Evolutionary conservation across 352 stramenopile genomes (phyloP).

Genomic region (Saprolegnia diclina): DNA sequence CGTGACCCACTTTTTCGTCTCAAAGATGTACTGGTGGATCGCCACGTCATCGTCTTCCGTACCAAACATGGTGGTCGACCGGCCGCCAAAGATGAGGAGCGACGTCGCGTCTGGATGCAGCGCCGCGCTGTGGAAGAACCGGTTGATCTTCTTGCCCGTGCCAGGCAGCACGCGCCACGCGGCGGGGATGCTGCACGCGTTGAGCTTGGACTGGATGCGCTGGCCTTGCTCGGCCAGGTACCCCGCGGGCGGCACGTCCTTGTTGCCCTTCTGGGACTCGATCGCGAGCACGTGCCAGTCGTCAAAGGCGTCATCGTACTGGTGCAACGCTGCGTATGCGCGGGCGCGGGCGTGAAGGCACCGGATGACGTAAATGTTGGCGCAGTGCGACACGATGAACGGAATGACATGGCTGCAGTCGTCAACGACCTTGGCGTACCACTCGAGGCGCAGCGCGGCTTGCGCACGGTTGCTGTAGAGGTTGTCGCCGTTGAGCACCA

Average conservation of each 20-base stretch:
- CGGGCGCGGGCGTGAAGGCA: conserved; percentile 23
- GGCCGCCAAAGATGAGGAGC: conserved; percentile 23
- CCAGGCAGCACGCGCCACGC: conserved; percentile 2
- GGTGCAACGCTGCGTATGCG: conserved; percentile 16
- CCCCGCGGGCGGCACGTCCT: conserved; percentile 15
- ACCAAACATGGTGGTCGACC: conserved; percentile 24
- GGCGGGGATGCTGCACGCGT: not conserved
- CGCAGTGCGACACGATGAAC: conserved; percentile 26
- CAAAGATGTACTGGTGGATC: conserved; percentile 22
- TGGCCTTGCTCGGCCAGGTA: conserved; percentile 25
- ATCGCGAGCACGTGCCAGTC: conserved; percentile 27
- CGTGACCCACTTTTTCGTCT: conserved; percentile 13
- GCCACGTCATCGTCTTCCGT: conserved; percentile 15
- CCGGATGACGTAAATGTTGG: conserved; percentile 25
- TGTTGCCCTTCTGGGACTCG: conserved; percentile 20
- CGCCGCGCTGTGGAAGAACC: conserved; percentile 24
- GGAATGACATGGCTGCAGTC: conserved; percentile 26
- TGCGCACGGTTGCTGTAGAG: conserved; percentile 25
- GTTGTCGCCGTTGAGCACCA: conserved; percentile 26
- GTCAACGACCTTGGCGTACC: conserved; percentile 19
- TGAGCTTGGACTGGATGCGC: conserved; percentile 15
- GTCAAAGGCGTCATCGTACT: conserved; percentile 23
- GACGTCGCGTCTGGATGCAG: conserved; percentile 17
- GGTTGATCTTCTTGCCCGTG: conserved; percentile 12
- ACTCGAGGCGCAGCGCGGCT: conserved; percentile 18